These are phyloP conservation scores for Penicillium longicatenatum DNA, from an alignment of 495 filamentous ascomycete species.

Conservation along the genomic window DNA sequence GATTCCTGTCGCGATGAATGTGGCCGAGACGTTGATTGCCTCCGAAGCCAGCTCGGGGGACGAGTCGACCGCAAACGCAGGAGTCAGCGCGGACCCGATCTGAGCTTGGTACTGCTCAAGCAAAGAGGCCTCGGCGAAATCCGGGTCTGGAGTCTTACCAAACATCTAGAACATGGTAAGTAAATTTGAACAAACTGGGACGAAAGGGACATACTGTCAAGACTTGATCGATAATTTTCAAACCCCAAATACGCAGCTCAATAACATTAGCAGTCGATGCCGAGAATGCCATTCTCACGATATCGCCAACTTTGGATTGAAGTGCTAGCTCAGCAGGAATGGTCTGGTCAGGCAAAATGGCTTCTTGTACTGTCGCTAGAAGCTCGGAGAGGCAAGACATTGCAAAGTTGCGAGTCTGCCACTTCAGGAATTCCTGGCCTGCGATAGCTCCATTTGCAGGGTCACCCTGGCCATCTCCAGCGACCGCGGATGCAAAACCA, in stretches of 20 bases:
- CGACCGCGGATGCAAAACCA: conserved; percentile 78
- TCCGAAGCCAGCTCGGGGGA: conserved; percentile 93
- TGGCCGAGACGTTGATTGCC: conserved; percentile 96
- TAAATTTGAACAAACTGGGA: neutral
- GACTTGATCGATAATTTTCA: conserved; percentile 91
- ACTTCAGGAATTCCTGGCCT: conserved; percentile 85
- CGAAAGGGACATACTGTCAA: conserved; percentile 53
- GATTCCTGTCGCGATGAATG: conserved; percentile 94
- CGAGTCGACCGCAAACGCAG: conserved; percentile 93
- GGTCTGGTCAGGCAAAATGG: conserved; percentile 66
- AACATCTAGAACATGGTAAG: conserved; percentile 61
- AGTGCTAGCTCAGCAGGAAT: conserved; percentile 72
- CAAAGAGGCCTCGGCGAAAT: conserved; percentile 92
- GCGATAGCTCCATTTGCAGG: conserved; percentile 57
- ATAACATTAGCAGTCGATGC: conserved; percentile 93
- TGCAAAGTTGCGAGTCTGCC: conserved; percentile 95
- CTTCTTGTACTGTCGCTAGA: conserved; percentile 70
- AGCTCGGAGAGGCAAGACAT: conserved; percentile 91
- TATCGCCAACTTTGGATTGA: conserved; percentile 83
- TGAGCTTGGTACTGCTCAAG: conserved; percentile 98
- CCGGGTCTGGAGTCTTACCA: conserved; percentile 91
- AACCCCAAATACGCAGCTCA: conserved; percentile 80
- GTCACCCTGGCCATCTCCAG: conserved; percentile 64
- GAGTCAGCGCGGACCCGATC: conserved; percentile 93
- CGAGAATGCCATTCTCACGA: conserved; percentile 97